Evolutionary conservation across 495 filamentous ascomycete species (phyloP).

Genomic region (Rhizodiscina lignyota): DNA sequence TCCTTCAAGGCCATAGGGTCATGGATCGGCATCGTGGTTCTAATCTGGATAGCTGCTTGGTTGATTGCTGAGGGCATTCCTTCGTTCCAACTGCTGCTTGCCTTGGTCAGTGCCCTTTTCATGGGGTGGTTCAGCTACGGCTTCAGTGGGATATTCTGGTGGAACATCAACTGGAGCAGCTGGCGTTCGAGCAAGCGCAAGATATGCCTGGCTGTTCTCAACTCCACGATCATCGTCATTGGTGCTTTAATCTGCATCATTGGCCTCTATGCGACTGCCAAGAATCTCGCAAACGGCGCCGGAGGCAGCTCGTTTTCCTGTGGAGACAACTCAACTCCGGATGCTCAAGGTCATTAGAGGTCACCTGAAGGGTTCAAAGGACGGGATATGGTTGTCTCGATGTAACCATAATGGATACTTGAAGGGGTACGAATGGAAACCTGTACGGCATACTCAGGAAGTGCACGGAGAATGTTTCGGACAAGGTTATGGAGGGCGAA

Average conservation of each 20-base stretch:
- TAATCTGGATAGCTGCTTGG: constrained; percentile 13
- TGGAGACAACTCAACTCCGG: constrained; percentile 7
- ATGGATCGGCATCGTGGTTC: constrained; percentile 15
- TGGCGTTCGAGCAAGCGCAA: constrained; percentile 2
- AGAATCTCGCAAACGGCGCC: constrained; percentile 3
- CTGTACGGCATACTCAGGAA: too few species aligned
- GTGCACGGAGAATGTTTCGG: too few species aligned
- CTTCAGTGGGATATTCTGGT: constrained; percentile 6
- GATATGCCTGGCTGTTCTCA: constrained; percentile 2
- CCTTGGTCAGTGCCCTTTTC: constrained; percentile 14
- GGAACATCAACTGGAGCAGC: constrained; percentile 7
- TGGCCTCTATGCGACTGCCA: constrained; percentile 8
- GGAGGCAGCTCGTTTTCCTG: constrained; percentile 10
- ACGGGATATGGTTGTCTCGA: too few species aligned
- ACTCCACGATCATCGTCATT: constrained; percentile 4
- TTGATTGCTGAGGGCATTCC: constrained; percentile 19
- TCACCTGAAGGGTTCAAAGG: too few species aligned
- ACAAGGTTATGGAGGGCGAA: too few species aligned
- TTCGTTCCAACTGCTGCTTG: constrained; percentile 16
- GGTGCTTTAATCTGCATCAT: constrained; percentile 8
- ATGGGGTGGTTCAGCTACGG: constrained; percentile 11
- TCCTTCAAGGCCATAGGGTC: constrained; percentile 8
- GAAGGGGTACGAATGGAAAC: too few species aligned
- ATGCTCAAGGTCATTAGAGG: too few species aligned
- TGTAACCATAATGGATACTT: too few species aligned